A percentile compares a stretch with the other conserved stretches of the same genome.
phyloP scores from a whole-genome alignment of 352 stramenopile genomes.

The Aphanomyces astaci region DNA sequence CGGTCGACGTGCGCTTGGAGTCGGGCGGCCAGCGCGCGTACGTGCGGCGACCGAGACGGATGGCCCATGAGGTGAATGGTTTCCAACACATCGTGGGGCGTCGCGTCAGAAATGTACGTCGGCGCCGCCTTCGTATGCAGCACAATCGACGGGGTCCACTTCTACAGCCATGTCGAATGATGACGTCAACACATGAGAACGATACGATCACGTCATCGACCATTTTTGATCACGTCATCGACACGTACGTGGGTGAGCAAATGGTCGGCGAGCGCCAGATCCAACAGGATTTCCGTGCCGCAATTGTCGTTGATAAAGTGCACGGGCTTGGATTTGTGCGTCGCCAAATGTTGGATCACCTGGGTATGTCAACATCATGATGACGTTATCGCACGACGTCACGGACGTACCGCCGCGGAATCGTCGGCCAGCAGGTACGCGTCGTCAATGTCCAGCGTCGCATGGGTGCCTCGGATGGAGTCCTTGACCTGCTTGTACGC shows the following conservation, averaged over 20 bases:
- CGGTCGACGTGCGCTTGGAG: constrained; percentile 32
- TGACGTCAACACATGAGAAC: too few species aligned
- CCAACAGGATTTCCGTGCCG: constrained; percentile 58
- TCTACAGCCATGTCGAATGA: too few species aligned
- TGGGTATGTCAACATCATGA: not conserved
- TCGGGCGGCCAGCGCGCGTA: constrained; percentile 45
- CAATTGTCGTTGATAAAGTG: constrained; percentile 79
- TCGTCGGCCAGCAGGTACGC: constrained; percentile 53
- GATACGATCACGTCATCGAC: not conserved
- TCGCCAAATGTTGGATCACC: constrained; percentile 39
- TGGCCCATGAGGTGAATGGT: constrained; percentile 51
- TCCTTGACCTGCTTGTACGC: constrained; percentile 71
- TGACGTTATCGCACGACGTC: not conserved
- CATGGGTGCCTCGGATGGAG: constrained; percentile 45
- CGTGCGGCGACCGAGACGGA: constrained; percentile 27
- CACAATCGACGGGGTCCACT: constrained; percentile 43
- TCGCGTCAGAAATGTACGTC: constrained; percentile 78
- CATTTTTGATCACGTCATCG: not conserved
- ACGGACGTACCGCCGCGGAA: constrained; percentile 25
- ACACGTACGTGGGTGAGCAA: constrained; percentile 37
- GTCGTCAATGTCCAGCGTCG: constrained; percentile 48
- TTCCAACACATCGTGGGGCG: constrained; percentile 43
- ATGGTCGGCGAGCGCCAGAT: constrained; percentile 57
- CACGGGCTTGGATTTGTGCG: constrained; percentile 6
- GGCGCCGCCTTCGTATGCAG: constrained; percentile 66